Evolutionary conservation across 768 basidiomycete genomes (phyloP).

Genomic region (Tricholoma bakamatsutake): DNA sequence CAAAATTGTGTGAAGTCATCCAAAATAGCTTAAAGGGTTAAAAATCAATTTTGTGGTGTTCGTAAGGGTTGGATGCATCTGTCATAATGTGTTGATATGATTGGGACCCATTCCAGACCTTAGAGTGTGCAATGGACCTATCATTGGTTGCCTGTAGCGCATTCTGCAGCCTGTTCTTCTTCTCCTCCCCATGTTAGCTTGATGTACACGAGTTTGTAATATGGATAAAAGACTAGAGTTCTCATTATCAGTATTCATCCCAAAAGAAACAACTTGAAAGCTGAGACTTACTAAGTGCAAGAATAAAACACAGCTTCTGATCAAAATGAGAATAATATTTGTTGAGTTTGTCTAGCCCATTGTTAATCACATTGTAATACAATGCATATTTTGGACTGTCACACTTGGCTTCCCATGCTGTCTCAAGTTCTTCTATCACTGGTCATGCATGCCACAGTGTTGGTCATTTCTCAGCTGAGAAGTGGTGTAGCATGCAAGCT

Average conservation of each 20-base stretch:
- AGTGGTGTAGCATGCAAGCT: too few species aligned
- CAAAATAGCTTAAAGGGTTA: too few species aligned
- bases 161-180: constrained; percentile 16
- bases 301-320: constrained; percentile 9
- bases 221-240: constrained; percentile 16
- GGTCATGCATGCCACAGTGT: constrained; percentile 17
- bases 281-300: constrained; percentile 18
- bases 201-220: constrained; percentile 7
- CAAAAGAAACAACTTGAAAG: not conserved
- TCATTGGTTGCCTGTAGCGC: too few species aligned
- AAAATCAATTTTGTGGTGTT: too few species aligned
- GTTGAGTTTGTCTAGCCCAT: constrained; percentile 10
- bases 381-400: not conserved
- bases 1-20: too few species aligned
- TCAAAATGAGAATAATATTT: too few species aligned
- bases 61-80: too few species aligned
- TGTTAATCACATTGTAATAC: constrained; percentile 3
- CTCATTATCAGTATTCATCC: not conserved
- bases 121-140: too few species aligned
- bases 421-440: constrained; percentile 15
- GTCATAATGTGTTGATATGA: too few species aligned
- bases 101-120: too few species aligned
- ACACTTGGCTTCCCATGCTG: constrained; percentile 10
- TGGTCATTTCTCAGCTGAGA: too few species aligned
- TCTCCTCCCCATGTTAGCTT: constrained; percentile 21